Percentiles rank a stretch among this genome's conserved stretches.
Conservation (phyloP, 1,284 basidiomycete genomes). For the Leccinum angustisporum region DNA sequence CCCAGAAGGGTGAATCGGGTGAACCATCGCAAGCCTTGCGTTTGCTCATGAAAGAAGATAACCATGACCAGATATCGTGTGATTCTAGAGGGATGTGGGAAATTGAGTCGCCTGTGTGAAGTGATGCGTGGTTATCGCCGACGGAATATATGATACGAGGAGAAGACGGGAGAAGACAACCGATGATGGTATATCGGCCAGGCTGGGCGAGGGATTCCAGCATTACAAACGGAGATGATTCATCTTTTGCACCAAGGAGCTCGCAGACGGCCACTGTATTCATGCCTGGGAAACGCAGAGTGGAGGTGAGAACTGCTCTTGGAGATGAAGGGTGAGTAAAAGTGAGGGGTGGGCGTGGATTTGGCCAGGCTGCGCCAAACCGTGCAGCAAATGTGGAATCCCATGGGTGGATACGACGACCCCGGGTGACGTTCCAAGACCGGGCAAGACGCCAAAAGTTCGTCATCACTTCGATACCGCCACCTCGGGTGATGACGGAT, state of each 20-base stretch:
- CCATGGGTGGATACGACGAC: constrained; percentile 44
- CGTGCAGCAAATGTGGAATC: constrained; percentile 33
- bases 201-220: constrained; percentile 74
- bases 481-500: constrained; percentile 64
- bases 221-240: constrained; percentile 62
- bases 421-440: constrained; percentile 47
- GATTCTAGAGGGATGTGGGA: constrained; percentile 40
- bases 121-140: constrained; percentile 47
- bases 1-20: constrained; percentile 70
- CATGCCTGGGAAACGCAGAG: constrained; percentile 44
- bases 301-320: constrained; percentile 39
- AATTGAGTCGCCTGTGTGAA: constrained; percentile 37
- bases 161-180: constrained; percentile 50
- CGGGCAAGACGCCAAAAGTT: constrained; percentile 73
- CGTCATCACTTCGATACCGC: constrained; percentile 59
- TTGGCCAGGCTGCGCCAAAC: constrained; percentile 59
- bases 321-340: constrained; percentile 23
- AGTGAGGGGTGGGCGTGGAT: constrained; percentile 29
- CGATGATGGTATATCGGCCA: constrained; percentile 73
- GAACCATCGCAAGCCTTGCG: constrained; percentile 47
- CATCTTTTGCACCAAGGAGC: constrained; percentile 54
- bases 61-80: constrained; percentile 68
- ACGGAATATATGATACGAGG: constrained; percentile 57
- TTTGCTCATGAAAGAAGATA: constrained; percentile 62
- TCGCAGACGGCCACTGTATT: constrained; percentile 54